Conservation (phyloP, 495 filamentous ascomycete species). For the Polyplosphaeria fusca region DNA sequence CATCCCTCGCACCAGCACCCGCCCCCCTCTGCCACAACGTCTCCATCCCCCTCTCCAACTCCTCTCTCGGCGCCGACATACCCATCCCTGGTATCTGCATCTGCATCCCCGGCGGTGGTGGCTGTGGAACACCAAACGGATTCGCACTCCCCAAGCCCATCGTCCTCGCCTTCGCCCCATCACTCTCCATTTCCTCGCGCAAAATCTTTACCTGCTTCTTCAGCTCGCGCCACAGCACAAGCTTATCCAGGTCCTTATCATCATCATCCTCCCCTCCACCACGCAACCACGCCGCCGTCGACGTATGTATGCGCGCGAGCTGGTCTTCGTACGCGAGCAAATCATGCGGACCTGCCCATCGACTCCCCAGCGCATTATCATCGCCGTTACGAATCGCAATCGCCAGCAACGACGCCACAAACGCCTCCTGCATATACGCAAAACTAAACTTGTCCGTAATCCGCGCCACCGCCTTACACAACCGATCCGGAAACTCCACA, state of each 20-base stretch:
- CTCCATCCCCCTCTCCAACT: no score
- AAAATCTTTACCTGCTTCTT: conserved; percentile 44
- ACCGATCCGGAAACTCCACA: conserved; percentile 41
- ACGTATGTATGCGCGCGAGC: not conserved
- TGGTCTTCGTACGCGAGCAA: not conserved
- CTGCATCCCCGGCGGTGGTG: not conserved
- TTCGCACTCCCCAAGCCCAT: not conserved
- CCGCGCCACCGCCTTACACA: conserved; percentile 39
- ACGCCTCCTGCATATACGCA: conserved; percentile 45
- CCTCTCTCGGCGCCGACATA: no score
- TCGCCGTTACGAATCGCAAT: conserved; percentile 33
- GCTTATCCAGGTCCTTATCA: conserved; percentile 33
- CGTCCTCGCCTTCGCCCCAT: not conserved
- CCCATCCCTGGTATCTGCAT: not conserved
- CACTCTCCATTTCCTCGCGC: conserved; percentile 41
- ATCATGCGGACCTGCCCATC: conserved; percentile 34
- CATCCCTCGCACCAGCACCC: no score
- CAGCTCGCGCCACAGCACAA: conserved; percentile 44
- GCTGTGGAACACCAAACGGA: no score
- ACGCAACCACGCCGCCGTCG: not conserved
- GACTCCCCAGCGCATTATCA: conserved; percentile 4
- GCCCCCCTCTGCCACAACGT: no score
- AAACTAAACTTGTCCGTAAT: conserved; percentile 44
- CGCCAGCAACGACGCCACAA: conserved; percentile 39
- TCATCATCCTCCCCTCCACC: not conserved